Conservation (phyloP, 2,329 filamentous ascomycete genomes). For the Botryosphaeria dothidea region DNA sequence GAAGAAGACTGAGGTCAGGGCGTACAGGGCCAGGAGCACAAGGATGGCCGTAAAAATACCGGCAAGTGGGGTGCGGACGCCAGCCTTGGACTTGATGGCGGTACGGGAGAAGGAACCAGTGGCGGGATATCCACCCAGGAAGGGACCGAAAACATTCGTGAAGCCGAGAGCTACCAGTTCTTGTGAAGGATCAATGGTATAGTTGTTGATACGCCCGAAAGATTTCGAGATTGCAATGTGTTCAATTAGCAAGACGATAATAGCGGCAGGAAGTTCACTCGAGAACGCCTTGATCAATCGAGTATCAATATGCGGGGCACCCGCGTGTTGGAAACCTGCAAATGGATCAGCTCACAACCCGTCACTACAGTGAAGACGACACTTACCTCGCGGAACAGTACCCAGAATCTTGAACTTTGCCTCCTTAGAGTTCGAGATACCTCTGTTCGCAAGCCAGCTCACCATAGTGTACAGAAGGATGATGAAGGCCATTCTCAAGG, state of each 20-base stretch:
- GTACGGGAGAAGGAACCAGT: constrained; percentile 94
- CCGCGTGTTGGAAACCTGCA: constrained; percentile 74
- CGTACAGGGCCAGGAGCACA: constrained; percentile 84
- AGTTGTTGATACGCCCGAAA: constrained; percentile 90
- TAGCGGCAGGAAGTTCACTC: constrained; percentile 72
- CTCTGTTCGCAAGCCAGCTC: constrained; percentile 69
- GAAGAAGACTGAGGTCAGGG: constrained; percentile 81
- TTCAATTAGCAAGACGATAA: constrained; percentile 89
- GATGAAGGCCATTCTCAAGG: constrained; percentile 82
- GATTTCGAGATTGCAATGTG: constrained; percentile 96
- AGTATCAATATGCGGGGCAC: constrained; percentile 65
- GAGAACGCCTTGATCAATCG: constrained; percentile 67
- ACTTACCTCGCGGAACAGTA: constrained; percentile 68
- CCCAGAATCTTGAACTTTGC: constrained; percentile 69
- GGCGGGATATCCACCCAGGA: constrained; percentile 83
- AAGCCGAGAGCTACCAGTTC: constrained; percentile 91
- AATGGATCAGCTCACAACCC: background rate
- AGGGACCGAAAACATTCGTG: constrained; percentile 82
- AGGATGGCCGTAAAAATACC: constrained; percentile 82
- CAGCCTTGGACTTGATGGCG: constrained; percentile 92
- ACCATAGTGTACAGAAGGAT: constrained; percentile 89
- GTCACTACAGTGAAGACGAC: constrained; percentile 19
- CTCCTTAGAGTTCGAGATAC: constrained; percentile 40
- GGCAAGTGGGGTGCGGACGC: constrained; percentile 83
- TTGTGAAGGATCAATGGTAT: constrained; percentile 88